A percentile compares a stretch with the other conserved stretches of the same genome.
phyloP scores from a whole-genome alignment of 192 early-diverging fungal species.

The Rhizoclosmatium globosum region DNA sequence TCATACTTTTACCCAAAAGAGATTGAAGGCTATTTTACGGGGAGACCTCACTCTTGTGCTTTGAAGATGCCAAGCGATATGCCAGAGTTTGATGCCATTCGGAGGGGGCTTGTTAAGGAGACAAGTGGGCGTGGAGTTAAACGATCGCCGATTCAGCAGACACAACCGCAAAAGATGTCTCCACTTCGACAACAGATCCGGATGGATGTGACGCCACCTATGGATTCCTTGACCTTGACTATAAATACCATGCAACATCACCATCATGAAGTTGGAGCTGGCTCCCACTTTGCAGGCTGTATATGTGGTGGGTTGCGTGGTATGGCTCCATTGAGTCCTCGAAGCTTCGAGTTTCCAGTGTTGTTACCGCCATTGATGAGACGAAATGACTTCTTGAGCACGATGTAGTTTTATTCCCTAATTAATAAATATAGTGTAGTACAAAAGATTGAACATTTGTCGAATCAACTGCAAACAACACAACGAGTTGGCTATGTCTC shows the following conservation, averaged over 20 bases:
- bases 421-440: no score
- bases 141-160: neutral
- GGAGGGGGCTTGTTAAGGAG: neutral
- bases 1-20: conserved; percentile 9
- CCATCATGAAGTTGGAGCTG: no score
- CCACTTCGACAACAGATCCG: neutral
- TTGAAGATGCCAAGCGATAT: neutral
- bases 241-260: no score
- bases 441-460: no score
- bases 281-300: neutral
- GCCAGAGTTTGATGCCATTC: neutral
- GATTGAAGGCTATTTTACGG: neutral
- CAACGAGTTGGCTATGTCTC: no score
- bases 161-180: neutral
- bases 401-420: no score
- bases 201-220: no score
- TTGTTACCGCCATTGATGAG: neutral
- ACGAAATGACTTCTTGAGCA: neutral
- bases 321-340: no score
- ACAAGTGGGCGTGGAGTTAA: neutral
- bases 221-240: no score
- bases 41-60: neutral
- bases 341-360: no score
- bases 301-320: neutral
- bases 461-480: no score